Percentiles rank a stretch among this genome's conserved stretches.
phyloP scores from a whole-genome alignment of 2,329 filamentous ascomycete species.

The Sclerotinia trifoliorum region DNA sequence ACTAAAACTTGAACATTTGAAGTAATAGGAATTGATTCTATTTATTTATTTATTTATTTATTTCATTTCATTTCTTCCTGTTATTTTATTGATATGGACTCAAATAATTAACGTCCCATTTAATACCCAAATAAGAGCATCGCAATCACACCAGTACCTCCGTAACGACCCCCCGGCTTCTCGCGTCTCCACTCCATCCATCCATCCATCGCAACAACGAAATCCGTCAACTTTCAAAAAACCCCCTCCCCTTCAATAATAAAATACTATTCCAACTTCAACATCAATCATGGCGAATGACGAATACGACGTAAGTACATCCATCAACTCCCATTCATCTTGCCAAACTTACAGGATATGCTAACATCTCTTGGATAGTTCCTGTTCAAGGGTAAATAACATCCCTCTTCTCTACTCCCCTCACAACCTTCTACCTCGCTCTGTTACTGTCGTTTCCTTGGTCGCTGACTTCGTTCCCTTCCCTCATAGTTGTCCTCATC shows the following conservation, averaged over 20 bases:
- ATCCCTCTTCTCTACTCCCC: slow-evolving; percentile 30
- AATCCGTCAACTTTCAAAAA: slow-evolving; percentile 14
- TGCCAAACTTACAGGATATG: slow-evolving; percentile 25
- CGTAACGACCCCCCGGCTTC: not conserved
- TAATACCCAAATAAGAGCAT: too few relatives aligned
- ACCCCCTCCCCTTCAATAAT: slow-evolving; percentile 23
- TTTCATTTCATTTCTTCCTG: too few relatives aligned
- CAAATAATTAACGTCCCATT: too few relatives aligned
- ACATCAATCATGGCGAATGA: slow-evolving; percentile 88
- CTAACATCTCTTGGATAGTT: slow-evolving; percentile 61
- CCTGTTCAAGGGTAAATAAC: slow-evolving; percentile 86
- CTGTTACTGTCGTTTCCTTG: slow-evolving; percentile 36
- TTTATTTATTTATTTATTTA: too few relatives aligned
- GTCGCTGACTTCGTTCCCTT: slow-evolving; percentile 35
- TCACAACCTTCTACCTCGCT: slow-evolving; percentile 31
- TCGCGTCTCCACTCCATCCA: slow-evolving; percentile 25
- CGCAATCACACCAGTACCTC: too few relatives aligned
- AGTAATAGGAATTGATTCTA: too few relatives aligned
- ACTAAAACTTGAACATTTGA: too few relatives aligned
- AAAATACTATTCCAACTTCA: slow-evolving; percentile 32
- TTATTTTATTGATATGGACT: too few relatives aligned
- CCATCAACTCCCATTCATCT: not conserved
- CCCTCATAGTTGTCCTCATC: slow-evolving; percentile 85
- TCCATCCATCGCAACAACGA: slow-evolving; percentile 23
- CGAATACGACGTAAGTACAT: slow-evolving; percentile 91